Evolutionary conservation across 805 yeast genomes (phyloP).

Genomic region (Nakazawaea siamensis): DNA sequence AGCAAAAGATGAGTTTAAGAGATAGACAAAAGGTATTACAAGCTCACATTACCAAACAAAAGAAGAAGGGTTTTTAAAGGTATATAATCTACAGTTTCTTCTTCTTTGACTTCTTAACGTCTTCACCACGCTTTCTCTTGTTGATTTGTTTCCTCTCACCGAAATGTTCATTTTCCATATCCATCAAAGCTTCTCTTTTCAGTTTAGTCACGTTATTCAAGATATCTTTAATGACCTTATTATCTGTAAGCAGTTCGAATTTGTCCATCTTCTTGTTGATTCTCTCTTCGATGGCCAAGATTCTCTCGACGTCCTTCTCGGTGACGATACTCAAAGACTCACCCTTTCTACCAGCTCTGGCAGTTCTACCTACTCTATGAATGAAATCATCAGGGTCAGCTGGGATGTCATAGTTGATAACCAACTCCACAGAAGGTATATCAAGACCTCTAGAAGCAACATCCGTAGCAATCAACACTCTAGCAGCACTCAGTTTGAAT

Average conservation of each 20-base stretch:
- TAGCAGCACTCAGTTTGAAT: slow-evolving; percentile 90
- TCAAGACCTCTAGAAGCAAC: slow-evolving; percentile 88
- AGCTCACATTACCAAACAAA: slow-evolving; percentile 86
- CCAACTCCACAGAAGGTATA: slow-evolving; percentile 74
- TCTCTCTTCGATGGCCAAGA: slow-evolving; percentile 81
- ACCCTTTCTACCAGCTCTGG: slow-evolving; percentile 93
- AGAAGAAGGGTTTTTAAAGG: slow-evolving; percentile 67
- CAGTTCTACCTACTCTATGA: slow-evolving; percentile 93
- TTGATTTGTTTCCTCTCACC: slow-evolving; percentile 63
- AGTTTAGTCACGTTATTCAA: slow-evolving; percentile 69
- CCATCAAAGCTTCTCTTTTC: slow-evolving; percentile 84
- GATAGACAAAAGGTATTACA: slow-evolving; percentile 82
- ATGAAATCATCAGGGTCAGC: slow-evolving; percentile 79
- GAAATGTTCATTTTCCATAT: slow-evolving; percentile 85
- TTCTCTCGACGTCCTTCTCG: slow-evolving; percentile 75
- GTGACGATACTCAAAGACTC: slow-evolving; percentile 75
- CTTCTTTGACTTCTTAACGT: slow-evolving; percentile 11
- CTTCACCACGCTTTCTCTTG: slow-evolving; percentile 27
- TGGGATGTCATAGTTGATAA: slow-evolving; percentile 72
- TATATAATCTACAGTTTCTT: not conserved
- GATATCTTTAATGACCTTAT: slow-evolving; percentile 64
- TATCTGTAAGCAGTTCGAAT: slow-evolving; percentile 65
- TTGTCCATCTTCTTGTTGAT: slow-evolving; percentile 74
- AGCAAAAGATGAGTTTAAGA: slow-evolving; percentile 79
- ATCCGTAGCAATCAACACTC: slow-evolving; percentile 90